phyloP scores from a whole-genome alignment of 352 stramenopile species.

The Phytophthora multivora region DNA sequence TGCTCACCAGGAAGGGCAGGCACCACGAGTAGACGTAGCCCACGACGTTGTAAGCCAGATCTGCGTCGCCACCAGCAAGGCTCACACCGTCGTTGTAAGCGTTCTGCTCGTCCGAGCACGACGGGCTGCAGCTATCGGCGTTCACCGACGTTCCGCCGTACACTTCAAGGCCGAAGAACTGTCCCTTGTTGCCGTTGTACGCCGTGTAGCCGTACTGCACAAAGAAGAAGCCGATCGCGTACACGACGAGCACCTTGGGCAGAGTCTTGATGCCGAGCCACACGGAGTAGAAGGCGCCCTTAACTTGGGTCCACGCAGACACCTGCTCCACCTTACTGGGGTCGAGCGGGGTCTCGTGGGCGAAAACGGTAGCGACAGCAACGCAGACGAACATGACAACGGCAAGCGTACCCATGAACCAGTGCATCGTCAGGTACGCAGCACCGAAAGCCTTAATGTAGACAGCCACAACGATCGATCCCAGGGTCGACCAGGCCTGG shows the following conservation, averaged over 20 bases:
- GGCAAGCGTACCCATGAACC: conserved; percentile 30
- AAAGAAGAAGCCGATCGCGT: conserved; percentile 38
- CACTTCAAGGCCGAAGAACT: conserved; percentile 52
- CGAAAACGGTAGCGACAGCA: conserved; percentile 23
- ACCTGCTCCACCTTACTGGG: conserved; percentile 14
- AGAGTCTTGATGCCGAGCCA: conserved; percentile 37
- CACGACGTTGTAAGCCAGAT: conserved; percentile 46
- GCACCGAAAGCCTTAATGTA: conserved; percentile 52
- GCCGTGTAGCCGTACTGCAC: conserved; percentile 45
- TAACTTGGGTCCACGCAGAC: conserved; percentile 20
- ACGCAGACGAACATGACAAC: conserved; percentile 42
- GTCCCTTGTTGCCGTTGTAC: conserved; percentile 53
- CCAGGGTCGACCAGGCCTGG: conserved; percentile 39
- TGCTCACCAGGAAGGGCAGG: conserved; percentile 41
- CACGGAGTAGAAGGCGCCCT: conserved; percentile 35
- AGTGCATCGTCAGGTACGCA: conserved; percentile 37
- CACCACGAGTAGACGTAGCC: conserved; percentile 44
- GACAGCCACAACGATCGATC: conserved; percentile 29
- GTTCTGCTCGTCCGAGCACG: conserved; percentile 34
- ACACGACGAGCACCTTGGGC: conserved; percentile 30
- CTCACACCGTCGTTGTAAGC: conserved; percentile 49
- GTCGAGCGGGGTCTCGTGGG: conserved; percentile 40
- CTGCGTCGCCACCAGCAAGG: conserved; percentile 36
- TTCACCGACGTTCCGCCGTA: conserved; percentile 30
- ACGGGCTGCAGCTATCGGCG: conserved; percentile 27